Evolutionary conservation across 345 rosid species (phyloP).

Genomic region (Mangifera indica): DNA sequence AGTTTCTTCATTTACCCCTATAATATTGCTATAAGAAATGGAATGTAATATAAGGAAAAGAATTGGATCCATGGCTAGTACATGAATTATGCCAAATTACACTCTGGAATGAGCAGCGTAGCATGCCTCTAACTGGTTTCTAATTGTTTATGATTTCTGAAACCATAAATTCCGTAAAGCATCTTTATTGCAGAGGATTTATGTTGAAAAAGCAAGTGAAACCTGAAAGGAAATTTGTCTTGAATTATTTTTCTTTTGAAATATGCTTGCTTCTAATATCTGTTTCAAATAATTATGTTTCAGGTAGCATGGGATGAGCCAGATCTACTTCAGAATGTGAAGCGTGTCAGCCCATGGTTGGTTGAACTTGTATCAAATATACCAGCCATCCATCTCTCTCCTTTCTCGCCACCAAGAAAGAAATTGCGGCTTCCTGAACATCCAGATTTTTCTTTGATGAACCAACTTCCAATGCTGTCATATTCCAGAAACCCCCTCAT

Average conservation of each 20-base stretch:
- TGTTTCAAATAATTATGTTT: slow-evolving; percentile 18
- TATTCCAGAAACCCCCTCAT: slow-evolving; percentile 59
- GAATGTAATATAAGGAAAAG: background rate
- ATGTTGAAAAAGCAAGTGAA: background rate
- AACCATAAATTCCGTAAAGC: background rate
- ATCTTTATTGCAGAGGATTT: background rate
- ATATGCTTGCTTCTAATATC: background rate
- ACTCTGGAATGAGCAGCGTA: background rate
- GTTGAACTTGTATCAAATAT: slow-evolving; percentile 81
- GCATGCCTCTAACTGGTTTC: background rate
- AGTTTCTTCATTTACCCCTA: background rate
- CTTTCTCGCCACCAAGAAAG: slow-evolving; percentile 88
- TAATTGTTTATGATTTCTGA: background rate
- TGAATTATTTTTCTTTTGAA: background rate
- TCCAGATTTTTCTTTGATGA: slow-evolving; percentile 51
- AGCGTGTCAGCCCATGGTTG: slow-evolving; percentile 92
- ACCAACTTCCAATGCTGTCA: slow-evolving; percentile 58
- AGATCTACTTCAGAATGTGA: slow-evolving; percentile 90
- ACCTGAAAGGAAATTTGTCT: background rate
- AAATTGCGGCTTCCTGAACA: slow-evolving; percentile 69
- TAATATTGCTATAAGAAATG: background rate
- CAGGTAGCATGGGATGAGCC: slow-evolving; percentile 99
- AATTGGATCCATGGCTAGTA: too few relatives aligned
- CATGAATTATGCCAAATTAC: background rate
- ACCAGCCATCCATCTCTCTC: slow-evolving; percentile 65